A percentile compares a stretch with the other conserved stretches of the same genome.
These are phyloP conservation scores for Rehmannia glutinosa DNA, from an alignment of 257 asterid species.

Conservation along the genomic window DNA sequence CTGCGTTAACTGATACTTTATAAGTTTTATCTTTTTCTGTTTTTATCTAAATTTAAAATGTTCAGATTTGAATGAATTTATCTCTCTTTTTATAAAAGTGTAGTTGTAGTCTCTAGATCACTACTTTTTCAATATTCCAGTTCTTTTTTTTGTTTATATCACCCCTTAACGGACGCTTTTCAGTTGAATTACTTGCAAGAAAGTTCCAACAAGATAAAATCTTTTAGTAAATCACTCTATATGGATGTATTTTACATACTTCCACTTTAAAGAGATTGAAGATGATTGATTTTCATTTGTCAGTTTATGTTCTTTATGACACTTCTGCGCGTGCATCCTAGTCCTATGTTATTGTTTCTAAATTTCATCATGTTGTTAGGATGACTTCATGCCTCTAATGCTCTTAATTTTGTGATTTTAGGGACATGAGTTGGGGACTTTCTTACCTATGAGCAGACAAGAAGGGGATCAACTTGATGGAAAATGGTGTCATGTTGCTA, in stretches of 20 bases:
- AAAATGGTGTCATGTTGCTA: slow-evolving; percentile 21
- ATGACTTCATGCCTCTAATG: slow-evolving; percentile 3
- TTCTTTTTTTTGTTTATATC: neutral
- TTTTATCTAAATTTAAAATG: neutral
- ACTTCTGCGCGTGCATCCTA: neutral
- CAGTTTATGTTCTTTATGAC: too few relatives aligned
- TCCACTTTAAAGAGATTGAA: too few relatives aligned
- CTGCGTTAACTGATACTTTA: neutral
- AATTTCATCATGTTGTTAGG: neutral
- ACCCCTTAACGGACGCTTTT: neutral
- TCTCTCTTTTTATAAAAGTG: neutral
- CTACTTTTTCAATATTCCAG: neutral
- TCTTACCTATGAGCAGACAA: slow-evolving; percentile 9
- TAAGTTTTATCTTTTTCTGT: neutral
- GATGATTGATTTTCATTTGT: neutral
- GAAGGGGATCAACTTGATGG: slow-evolving; percentile 14
- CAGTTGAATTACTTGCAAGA: neutral
- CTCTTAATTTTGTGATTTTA: slow-evolving; percentile 22
- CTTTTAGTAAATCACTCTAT: too few relatives aligned
- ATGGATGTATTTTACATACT: too few relatives aligned
- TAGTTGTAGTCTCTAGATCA: neutral
- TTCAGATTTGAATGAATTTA: slow-evolving; percentile 7
- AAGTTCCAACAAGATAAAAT: neutral
- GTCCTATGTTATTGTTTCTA: neutral
- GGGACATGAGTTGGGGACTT: slow-evolving; percentile 31